A percentile compares a stretch with the other conserved stretches of the same genome.
These are phyloP conservation scores for Primulina eburnea DNA, from an alignment of 257 asterid species.

Conservation along the genomic window DNA sequence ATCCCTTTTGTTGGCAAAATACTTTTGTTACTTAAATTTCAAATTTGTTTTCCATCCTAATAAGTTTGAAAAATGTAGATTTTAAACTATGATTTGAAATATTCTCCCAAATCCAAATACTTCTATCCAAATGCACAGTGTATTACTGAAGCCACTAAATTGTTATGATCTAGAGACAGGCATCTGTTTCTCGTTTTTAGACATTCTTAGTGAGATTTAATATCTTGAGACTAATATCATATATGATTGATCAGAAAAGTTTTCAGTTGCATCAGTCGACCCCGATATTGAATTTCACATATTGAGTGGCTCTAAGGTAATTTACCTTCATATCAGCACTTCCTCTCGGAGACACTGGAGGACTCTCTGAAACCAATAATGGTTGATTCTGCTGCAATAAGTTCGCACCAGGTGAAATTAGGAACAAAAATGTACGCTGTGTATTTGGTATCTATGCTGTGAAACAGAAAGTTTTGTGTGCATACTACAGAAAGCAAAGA, in stretches of 20 bases:
- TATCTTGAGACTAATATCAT: neutral
- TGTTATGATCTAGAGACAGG: neutral
- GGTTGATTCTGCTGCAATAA: conserved; percentile 42
- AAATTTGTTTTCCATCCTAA: too few relatives aligned
- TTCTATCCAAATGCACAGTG: too few relatives aligned
- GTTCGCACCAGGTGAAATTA: conserved; percentile 8
- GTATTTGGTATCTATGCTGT: neutral
- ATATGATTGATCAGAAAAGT: neutral
- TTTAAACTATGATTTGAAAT: too few relatives aligned
- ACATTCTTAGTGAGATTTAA: neutral
- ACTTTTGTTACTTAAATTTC: too few relatives aligned
- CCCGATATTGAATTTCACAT: neutral
- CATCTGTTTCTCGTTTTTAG: neutral
- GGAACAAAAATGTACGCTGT: neutral
- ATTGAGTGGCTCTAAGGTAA: neutral
- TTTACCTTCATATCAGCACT: conserved; percentile 68
- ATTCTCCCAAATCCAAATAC: too few relatives aligned
- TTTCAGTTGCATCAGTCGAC: neutral
- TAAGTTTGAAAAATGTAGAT: too few relatives aligned
- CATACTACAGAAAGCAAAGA: conserved; percentile 36
- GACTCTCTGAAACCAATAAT: conserved; percentile 43
- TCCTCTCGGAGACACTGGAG: conserved; percentile 61
- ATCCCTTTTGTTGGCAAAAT: too few relatives aligned
- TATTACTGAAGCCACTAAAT: too few relatives aligned
- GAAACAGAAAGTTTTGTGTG: neutral